These are phyloP conservation scores for Umbilicus rupestris DNA, from an alignment of 164 flowering plant genomes.

Conservation along the genomic window DNA sequence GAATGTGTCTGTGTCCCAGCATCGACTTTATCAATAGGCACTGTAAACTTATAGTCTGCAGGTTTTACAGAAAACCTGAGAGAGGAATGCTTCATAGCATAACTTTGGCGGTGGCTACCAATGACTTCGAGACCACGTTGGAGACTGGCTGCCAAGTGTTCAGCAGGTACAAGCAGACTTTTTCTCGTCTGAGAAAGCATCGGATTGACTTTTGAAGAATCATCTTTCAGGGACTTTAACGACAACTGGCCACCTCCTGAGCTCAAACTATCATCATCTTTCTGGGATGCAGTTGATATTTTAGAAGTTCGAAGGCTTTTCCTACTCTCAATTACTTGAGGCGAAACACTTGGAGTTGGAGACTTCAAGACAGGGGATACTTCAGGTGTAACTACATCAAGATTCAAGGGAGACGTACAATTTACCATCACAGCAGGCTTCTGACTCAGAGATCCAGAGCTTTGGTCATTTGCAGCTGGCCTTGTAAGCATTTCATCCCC, in stretches of 20 bases:
- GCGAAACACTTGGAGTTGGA: conserved; percentile 66
- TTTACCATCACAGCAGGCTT: conserved; percentile 14
- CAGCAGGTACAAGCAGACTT: conserved; percentile 30
- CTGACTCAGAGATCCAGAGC: neutral
- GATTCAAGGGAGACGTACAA: conserved; percentile 25
- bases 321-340: conserved; percentile 46
- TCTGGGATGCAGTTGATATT: conserved; percentile 46
- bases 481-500: neutral
- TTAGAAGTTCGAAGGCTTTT: conserved; percentile 70
- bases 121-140: conserved; percentile 77
- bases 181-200: conserved; percentile 19
- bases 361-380: conserved; percentile 49
- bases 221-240: conserved; percentile 25
- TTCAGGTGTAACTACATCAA: conserved; percentile 31
- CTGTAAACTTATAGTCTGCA: conserved; percentile 33
- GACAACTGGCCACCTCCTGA: conserved; percentile 27
- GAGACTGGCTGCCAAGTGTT: conserved; percentile 76
- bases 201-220: conserved; percentile 21
- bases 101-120: conserved; percentile 48
- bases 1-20: conserved; percentile 68
- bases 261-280: conserved; percentile 13
- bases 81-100: conserved; percentile 53
- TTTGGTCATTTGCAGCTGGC: neutral
- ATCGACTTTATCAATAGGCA: conserved; percentile 52
- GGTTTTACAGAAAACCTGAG: conserved; percentile 67